Percentiles rank a stretch among this genome's conserved stretches.
Conservation (phyloP, 148 eudicot species). For the Cornus florida region DNA sequence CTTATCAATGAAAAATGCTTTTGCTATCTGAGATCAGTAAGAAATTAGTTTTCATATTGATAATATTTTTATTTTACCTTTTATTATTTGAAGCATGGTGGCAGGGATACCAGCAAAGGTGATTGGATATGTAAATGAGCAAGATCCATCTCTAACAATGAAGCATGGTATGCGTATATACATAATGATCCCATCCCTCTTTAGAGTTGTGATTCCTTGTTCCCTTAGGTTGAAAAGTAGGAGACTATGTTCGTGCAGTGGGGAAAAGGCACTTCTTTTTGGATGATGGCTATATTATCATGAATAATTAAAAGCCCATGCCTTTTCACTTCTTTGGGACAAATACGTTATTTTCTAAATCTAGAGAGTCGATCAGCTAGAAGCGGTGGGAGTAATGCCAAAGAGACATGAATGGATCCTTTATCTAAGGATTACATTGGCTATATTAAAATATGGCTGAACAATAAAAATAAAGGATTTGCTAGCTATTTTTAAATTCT, state of each 20-base stretch:
- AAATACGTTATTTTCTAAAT: constrained; percentile 1
- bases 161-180: constrained; percentile 40
- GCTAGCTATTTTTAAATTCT: background rate
- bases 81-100: constrained; percentile 43
- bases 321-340: background rate
- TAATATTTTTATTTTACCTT: background rate
- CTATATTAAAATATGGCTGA: background rate
- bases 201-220: background rate
- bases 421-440: background rate
- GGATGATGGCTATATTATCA: background rate
- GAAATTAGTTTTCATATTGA: background rate
- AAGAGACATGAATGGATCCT: background rate
- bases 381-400: background rate
- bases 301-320: background rate
- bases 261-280: background rate
- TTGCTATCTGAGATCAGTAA: background rate
- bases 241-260: background rate
- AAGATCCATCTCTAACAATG: constrained; percentile 63
- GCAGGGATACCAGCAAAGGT: constrained; percentile 68
- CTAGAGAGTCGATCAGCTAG: background rate
- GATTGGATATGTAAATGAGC: constrained; percentile 55
- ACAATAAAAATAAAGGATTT: background rate
- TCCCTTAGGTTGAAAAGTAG: background rate
- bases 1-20: constrained; percentile 1
- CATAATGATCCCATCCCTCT: background rate